Evolutionary conservation across 257 asterid genomes (phyloP), one percentile per base, ranked within the genome.

Genomic region (Echites panduratus): DNA sequence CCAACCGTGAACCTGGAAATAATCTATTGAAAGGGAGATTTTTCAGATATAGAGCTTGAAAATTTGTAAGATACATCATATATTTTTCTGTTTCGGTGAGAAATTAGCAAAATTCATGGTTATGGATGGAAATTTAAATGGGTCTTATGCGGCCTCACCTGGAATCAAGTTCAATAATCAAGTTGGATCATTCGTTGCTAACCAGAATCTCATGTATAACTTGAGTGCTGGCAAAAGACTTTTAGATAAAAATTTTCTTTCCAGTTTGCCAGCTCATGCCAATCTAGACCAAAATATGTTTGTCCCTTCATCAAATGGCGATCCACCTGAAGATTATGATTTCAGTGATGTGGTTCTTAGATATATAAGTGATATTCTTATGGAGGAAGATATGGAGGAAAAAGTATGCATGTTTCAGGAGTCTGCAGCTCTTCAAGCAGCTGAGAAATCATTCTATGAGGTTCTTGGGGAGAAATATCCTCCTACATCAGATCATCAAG

Each of bases 331-430:
- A 76, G 97, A 91, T 75, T 85, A 56, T 43, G 97, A 90, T 70
- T 86, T 90, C 77, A 85, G 83, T 66, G 96, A 89, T 76, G 84
- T 27, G 68, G 92, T 87, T 27, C 89, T 91, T 32, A 83, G 80
- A 75, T 91, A 87, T 59, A 89, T 91, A 27, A 84, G 70, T 73
- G 84, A 86, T 12, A 87, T 91, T 70, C 91, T 91, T 66, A 89
- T 91, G 97, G 97, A 91, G 80, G 97, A 89, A 79, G 90, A 89
- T 9, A 90, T 87, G 81, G 96, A 89, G 77, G 96, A 89, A 29
- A 91, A 85, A 72, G 72, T 80, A 5, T 86, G 90, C 71, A 86
- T 82, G 90, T 87, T 91, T 81, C 96, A 86, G 73, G 97, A 89
- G 38, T 87, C 94, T 49, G 87, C 92, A 0, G 96, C 97, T 66